Percentiles rank a stretch among this genome's conserved stretches.
Evolutionary conservation across 768 basidiomycete genomes (phyloP).

Genomic region (Lentinula sp.): DNA sequence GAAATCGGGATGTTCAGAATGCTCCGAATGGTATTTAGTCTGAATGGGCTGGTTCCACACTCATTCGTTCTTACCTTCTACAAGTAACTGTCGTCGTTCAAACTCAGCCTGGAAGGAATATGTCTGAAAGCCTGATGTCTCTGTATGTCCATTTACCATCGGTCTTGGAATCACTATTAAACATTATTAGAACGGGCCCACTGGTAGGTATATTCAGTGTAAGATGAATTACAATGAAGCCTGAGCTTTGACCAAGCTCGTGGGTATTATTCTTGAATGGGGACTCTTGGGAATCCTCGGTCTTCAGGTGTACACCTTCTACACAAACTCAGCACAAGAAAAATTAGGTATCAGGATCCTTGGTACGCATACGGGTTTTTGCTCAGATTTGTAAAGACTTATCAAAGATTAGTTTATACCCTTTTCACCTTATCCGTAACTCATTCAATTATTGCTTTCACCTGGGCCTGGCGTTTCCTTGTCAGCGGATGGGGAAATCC

Average conservation of each 20-base stretch:
- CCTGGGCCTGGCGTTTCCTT: slow-evolving; percentile 15
- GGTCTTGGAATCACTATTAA: neutral
- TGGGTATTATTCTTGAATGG: neutral
- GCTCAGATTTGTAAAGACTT: too few species aligned
- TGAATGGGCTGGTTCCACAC: neutral
- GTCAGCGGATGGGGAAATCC: slow-evolving; percentile 15
- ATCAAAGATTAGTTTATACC: neutral
- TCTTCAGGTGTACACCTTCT: slow-evolving; percentile 2
- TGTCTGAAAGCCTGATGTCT: neutral
- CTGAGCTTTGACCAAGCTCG: neutral
- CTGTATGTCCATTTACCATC: neutral
- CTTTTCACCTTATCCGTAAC: slow-evolving; percentile 13
- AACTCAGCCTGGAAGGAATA: neutral
- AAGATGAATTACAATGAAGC: neutral
- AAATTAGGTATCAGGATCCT: slow-evolving; percentile 5
- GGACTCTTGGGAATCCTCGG: neutral
- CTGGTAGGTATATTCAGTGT: neutral
- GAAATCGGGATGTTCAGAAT: neutral
- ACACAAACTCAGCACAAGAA: slow-evolving; percentile 5
- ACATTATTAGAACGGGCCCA: neutral
- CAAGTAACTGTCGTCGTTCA: neutral
- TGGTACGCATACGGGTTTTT: neutral
- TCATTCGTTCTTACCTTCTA: neutral
- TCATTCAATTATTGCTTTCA: slow-evolving; percentile 14
- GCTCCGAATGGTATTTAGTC: neutral